Conservation (phyloP, 208 protist genomes). For the Acanthamoeba healyi region DNA sequence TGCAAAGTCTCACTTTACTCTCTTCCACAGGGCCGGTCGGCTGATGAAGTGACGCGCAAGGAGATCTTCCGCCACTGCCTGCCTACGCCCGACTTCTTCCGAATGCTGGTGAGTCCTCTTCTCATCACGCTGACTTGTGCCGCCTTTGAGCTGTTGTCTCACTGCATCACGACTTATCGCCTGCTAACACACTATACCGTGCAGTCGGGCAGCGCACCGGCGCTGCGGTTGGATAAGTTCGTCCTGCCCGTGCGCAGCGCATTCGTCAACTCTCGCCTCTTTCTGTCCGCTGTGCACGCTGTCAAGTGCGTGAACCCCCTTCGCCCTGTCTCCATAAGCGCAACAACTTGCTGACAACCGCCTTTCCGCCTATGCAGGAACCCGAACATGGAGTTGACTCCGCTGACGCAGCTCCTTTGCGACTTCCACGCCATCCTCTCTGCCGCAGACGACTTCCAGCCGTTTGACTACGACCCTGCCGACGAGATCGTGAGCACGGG, state of each 20-base stretch:
- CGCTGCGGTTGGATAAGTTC: not conserved
- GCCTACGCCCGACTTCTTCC: not conserved
- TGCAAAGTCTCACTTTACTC: too few species aligned
- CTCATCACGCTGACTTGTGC: not conserved
- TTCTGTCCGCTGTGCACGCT: too few species aligned
- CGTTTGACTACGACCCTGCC: not conserved
- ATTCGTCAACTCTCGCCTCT: not conserved
- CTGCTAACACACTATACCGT: too few species aligned
- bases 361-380: too few species aligned
- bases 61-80: conserved; percentile 1
- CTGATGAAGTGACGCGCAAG: too few species aligned
- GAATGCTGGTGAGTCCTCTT: not conserved
- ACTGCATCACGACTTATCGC: too few species aligned
- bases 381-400: not conserved
- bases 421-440: not conserved
- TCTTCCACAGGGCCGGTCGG: too few species aligned
- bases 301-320: too few species aligned
- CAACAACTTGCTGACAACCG: too few species aligned
- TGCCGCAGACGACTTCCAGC: not conserved
- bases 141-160: too few species aligned
- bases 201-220: not conserved
- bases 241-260: conserved; percentile 4
- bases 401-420: not conserved
- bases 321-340: too few species aligned
- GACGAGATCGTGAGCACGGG: too few species aligned